Conservation (phyloP, 257 asterid genomes). For the Echites panduratus region DNA sequence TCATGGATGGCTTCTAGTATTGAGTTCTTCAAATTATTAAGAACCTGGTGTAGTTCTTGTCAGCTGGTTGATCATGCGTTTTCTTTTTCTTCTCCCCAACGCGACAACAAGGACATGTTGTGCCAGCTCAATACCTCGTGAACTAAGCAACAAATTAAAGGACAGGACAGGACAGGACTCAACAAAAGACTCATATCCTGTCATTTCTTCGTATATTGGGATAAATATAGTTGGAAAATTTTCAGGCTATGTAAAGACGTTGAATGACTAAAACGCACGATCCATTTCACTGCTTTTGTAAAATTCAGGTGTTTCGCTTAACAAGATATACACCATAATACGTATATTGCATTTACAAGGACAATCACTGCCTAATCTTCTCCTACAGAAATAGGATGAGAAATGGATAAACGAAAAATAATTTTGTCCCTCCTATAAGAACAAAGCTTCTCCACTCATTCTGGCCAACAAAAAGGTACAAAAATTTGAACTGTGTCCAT, state of each 20-base stretch:
- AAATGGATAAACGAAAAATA: not conserved
- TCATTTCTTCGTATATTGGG: not conserved
- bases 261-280: not conserved
- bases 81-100: no score
- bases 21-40: no score
- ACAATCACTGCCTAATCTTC: not conserved
- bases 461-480: not conserved
- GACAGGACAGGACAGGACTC: no score
- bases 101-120: no score
- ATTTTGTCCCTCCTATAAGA: constrained; percentile 1
- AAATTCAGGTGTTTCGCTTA: not conserved
- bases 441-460: constrained; percentile 3
- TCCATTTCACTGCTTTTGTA: not conserved
- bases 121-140: no score
- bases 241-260: not conserved
- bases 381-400: not conserved
- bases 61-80: no score
- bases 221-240: not conserved
- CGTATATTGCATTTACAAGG: constrained; percentile 11
- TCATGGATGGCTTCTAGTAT: no score
- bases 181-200: not conserved
- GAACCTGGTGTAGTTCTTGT: no score
- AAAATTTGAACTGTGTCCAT: not conserved
- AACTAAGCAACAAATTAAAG: no score
- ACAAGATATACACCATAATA: not conserved